Conservation (phyloP, 2,329 filamentous ascomycete species). For the Huntiella bhutanensis region DNA sequence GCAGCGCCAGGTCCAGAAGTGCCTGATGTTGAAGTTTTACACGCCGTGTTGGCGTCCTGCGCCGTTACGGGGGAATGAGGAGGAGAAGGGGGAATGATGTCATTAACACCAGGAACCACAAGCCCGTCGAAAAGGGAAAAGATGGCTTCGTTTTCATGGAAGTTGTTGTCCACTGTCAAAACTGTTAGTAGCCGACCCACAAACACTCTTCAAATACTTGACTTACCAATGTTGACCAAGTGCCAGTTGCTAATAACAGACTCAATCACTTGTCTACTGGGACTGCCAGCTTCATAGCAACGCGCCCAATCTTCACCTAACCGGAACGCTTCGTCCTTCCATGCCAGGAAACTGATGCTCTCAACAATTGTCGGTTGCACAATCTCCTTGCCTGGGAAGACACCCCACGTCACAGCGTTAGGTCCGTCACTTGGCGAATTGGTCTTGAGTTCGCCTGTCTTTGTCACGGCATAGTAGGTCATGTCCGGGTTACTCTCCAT, state of each 20-base stretch:
- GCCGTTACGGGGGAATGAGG: conserved; percentile 2
- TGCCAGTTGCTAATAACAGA: conserved; percentile 81
- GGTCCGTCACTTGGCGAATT: conserved; percentile 74
- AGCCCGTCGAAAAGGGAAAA: conserved; percentile 75
- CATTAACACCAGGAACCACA: conserved; percentile 43
- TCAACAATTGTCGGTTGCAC: conserved; percentile 99
- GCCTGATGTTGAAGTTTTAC: conserved; percentile 1
- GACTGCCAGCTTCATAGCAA: conserved; percentile 60
- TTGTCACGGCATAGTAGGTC: conserved; percentile 88
- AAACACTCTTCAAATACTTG: neutral
- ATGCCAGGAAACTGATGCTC: conserved; percentile 89
- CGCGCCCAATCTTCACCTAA: conserved; percentile 87
- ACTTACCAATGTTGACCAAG: conserved; percentile 79
- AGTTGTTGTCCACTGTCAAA: conserved; percentile 70
- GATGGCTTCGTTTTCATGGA: conserved; percentile 65
- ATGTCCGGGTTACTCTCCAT: conserved; percentile 64
- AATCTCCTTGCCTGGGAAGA: conserved; percentile 96
- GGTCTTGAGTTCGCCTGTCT: conserved; percentile 60
- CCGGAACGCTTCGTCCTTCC: conserved; percentile 95
- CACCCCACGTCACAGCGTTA: conserved; percentile 98
- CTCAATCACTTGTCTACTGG: conserved; percentile 63
- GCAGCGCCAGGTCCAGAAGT: conserved; percentile 3
- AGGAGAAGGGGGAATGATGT: conserved; percentile 8
- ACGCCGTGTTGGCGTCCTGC: conserved; percentile 6
- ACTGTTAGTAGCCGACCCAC: neutral